Percentiles rank a stretch among this genome's conserved stretches.
Evolutionary conservation across 441 rosid genomes (phyloP).

Genomic region (Theobroma grandiflorum): DNA sequence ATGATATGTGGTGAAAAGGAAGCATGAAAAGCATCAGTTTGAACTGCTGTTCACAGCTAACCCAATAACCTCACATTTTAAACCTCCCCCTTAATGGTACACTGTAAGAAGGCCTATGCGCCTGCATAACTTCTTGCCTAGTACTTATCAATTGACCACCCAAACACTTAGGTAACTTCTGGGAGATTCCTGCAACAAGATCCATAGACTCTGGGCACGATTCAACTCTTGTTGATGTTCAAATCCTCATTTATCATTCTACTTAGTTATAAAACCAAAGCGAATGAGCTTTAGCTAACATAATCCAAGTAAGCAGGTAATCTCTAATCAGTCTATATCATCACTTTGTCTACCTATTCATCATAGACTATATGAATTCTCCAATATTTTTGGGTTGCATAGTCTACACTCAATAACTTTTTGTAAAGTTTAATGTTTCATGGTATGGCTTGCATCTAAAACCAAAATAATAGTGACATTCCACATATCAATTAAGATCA

Average conservation of each 20-base stretch:
- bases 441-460: not conserved
- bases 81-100: not conserved
- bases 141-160: not conserved
- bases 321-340: not conserved
- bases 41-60: not conserved
- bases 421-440: not conserved
- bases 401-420: not conserved
- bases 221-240: conserved; percentile 5
- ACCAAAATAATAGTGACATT: not conserved
- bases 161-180: not conserved
- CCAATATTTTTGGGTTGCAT: not conserved
- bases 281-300: not conserved
- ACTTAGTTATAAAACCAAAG: not conserved
- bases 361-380: conserved; percentile 5
- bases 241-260: not conserved
- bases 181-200: not conserved
- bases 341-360: not conserved
- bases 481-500: not conserved
- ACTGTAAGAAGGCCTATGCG: not conserved
- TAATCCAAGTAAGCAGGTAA: not conserved
- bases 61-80: conserved; percentile 8
- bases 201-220: not conserved
- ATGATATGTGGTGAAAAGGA: conserved; percentile 11
- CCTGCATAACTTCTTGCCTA: not conserved
- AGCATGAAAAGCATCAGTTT: conserved; percentile 7